Percentiles rank a stretch among this genome's conserved stretches.
Conservation (phyloP, 345 rosid genomes). For the Garcia nutans region DNA sequence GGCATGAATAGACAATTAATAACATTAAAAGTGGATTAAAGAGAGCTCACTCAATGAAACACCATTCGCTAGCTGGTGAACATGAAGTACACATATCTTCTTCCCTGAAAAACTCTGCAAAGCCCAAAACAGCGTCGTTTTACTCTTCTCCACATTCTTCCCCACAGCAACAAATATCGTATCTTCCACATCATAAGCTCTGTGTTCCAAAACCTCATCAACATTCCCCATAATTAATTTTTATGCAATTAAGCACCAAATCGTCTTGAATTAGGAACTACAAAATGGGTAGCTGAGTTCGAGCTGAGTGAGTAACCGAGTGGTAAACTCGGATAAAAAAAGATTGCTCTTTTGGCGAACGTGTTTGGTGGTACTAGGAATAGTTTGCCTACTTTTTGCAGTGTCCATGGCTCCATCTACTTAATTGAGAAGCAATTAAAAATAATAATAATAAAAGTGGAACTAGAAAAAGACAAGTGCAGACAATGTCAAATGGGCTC, state of each 20-base stretch:
- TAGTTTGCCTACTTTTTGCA: constrained; percentile 6
- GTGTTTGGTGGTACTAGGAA: neutral
- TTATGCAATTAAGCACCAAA: constrained; percentile 2
- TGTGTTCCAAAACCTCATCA: constrained; percentile 30
- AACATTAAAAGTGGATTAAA: neutral
- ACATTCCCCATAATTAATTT: constrained; percentile 36
- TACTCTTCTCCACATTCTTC: constrained; percentile 57
- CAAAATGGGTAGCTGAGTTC: neutral
- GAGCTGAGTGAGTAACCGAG: neutral
- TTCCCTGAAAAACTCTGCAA: constrained; percentile 57
- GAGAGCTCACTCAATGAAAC: constrained; percentile 56
- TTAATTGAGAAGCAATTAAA: neutral
- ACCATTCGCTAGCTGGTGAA: constrained; percentile 48
- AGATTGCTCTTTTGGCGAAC: neutral
- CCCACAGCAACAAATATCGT: constrained; percentile 81
- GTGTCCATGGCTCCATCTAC: too few species aligned
- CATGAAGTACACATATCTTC: constrained; percentile 74
- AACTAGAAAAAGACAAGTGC: neutral
- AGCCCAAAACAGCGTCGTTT: constrained; percentile 64
- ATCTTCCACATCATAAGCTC: constrained; percentile 46
- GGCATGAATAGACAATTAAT: constrained; percentile 2
- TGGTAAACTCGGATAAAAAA: neutral
- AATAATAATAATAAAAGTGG: neutral
- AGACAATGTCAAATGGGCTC: too few species aligned
- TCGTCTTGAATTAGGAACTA: neutral